These are phyloP conservation scores for Aspergillus baeticus DNA, from an alignment of 495 filamentous ascomycete genomes.

Conservation along the genomic window DNA sequence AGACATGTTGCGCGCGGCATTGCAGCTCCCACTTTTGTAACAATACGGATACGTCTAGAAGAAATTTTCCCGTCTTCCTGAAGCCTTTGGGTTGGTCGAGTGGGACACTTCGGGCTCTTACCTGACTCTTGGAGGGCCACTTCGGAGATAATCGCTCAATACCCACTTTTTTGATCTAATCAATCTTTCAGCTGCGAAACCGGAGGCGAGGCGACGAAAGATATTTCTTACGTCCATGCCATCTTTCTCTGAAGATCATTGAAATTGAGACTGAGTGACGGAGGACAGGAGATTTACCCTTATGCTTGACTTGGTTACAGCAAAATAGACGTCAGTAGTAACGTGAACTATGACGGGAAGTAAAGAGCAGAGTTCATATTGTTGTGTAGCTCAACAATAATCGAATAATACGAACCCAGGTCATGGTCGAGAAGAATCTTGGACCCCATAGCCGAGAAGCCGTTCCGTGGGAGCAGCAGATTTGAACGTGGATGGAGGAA, in stretches of 20 bases:
- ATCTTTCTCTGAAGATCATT: too few relatives aligned
- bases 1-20: too few relatives aligned
- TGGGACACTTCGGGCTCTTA: neutral
- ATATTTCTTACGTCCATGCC: neutral
- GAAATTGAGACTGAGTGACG: neutral
- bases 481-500: neutral
- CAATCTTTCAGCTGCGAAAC: constrained; percentile 21
- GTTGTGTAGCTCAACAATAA: constrained; percentile 5
- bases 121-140: constrained; percentile 8
- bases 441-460: neutral
- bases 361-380: neutral
- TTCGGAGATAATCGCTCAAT: constrained; percentile 23
- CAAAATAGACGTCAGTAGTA: neutral
- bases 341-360: neutral
- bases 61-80: neutral
- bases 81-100: neutral
- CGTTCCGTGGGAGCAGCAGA: constrained; percentile 4
- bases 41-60: neutral
- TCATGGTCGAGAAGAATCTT: too few relatives aligned
- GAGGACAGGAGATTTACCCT: too few relatives aligned
- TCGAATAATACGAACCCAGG: neutral
- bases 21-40: neutral
- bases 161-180: constrained; percentile 30
- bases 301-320: too few relatives aligned
- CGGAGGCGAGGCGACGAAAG: neutral